phyloP scores from a whole-genome alignment of 257 asterid genomes.

The Solanum pimpinellifolium region DNA sequence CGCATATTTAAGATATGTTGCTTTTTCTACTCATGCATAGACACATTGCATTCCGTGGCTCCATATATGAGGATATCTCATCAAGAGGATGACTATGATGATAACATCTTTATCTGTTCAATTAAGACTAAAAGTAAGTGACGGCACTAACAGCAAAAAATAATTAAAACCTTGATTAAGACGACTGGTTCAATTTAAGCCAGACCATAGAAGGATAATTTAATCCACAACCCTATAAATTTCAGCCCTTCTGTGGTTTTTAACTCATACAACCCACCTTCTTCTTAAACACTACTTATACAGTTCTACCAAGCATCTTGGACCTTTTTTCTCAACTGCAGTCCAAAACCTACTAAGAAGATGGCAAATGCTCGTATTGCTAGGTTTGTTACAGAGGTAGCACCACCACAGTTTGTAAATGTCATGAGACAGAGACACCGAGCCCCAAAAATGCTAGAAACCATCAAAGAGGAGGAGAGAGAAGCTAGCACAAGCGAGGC shows the following conservation, averaged over 20 bases:
- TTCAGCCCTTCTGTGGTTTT: background rate
- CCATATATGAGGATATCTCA: background rate
- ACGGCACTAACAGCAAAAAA: constrained; percentile 32
- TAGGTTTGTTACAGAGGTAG: constrained; percentile 47
- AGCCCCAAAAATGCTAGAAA: constrained; percentile 47
- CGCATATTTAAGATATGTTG: background rate
- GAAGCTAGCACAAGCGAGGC: constrained; percentile 11
- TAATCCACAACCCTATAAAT: constrained; percentile 23
- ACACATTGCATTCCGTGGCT: background rate
- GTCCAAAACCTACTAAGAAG: background rate
- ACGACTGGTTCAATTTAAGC: constrained; percentile 6
- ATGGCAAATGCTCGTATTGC: constrained; percentile 57
- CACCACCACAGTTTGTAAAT: constrained; percentile 55
- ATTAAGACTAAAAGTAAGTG: constrained; percentile 27
- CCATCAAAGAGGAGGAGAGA: constrained; percentile 62
- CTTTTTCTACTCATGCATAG: background rate
- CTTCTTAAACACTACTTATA: background rate
- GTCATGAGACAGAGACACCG: constrained; percentile 45
- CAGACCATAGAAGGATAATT: background rate
- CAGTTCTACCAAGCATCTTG: background rate
- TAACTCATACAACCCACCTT: background rate
- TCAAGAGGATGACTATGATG: background rate
- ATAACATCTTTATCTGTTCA: background rate
- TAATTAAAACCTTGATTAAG: constrained; percentile 8
- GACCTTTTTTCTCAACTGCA: background rate